Evolutionary conservation across 192 early-diverging fungal genomes (phyloP).

Genomic region (Helicostylum pulchrum): DNA sequence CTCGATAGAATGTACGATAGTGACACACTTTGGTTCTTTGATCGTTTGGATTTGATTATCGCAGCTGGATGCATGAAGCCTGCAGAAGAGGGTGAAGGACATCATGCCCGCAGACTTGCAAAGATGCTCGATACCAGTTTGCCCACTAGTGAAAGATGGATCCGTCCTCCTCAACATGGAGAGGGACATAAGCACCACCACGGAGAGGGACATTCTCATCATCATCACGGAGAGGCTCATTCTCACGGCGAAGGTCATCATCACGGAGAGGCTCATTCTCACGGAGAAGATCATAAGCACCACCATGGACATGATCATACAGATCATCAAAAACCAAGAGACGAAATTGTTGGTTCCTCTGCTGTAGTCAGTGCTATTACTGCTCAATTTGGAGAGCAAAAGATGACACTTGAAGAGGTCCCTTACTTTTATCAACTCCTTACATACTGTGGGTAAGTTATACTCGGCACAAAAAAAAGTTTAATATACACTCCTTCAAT

Average conservation of each 20-base stretch:
- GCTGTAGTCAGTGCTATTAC: background rate
- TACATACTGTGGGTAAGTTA: background rate
- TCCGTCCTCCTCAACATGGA: background rate
- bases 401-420: background rate
- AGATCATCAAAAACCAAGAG: too few relatives aligned
- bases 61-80: background rate
- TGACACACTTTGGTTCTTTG: slow-evolving; percentile 6
- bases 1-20: background rate
- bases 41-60: slow-evolving; percentile 8
- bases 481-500: too few relatives aligned
- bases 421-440: slow-evolving; percentile 8
- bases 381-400: slow-evolving; percentile 8
- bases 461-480: background rate
- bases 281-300: too few relatives aligned
- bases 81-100: background rate
- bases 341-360: background rate
- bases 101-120: background rate
- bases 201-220: background rate
- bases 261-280: too few relatives aligned
- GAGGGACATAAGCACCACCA: background rate
- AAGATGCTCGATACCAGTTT: background rate
- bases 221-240: background rate
- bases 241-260: background rate
- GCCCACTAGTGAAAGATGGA: background rate
- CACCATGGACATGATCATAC: too few relatives aligned